Conservation (phyloP, 768 basidiomycete species). For the Pleurotus giganteus region DNA sequence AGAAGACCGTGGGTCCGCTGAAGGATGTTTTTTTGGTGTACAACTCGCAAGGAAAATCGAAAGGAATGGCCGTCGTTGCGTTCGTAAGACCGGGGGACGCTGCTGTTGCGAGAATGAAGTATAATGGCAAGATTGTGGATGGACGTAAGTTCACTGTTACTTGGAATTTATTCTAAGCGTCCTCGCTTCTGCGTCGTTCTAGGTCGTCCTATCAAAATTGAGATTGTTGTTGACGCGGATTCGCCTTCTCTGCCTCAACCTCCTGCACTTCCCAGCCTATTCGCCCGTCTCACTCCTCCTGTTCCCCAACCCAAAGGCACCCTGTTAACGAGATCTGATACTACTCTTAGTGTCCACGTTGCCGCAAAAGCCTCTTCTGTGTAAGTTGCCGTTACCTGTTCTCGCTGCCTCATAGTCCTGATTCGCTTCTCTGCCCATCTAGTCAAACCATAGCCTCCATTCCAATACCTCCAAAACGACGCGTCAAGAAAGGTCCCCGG, state of each 20-base stretch:
- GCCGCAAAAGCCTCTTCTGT: not conserved
- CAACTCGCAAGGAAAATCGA: slow-evolving; percentile 72
- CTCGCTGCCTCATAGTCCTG: not conserved
- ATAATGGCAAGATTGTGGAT: slow-evolving; percentile 76
- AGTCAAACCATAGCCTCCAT: slow-evolving; percentile 21
- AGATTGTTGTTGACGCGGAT: slow-evolving; percentile 53
- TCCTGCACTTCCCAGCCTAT: not conserved
- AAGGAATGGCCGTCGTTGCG: slow-evolving; percentile 75
- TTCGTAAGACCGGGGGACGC: slow-evolving; percentile 70
- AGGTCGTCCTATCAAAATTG: slow-evolving; percentile 69
- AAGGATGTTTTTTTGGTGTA: slow-evolving; percentile 70
- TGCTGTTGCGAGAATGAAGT: slow-evolving; percentile 58
- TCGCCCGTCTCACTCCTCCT: not conserved
- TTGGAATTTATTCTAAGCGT: slow-evolving; percentile 2
- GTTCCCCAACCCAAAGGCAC: slow-evolving; percentile 4
- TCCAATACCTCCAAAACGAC: slow-evolving; percentile 36
- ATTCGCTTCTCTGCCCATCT: slow-evolving; percentile 1
- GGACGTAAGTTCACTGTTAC: slow-evolving; percentile 37
- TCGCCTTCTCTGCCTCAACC: slow-evolving; percentile 19
- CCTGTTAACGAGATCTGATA: slow-evolving; percentile 13
- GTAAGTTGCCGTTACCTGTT: not conserved
- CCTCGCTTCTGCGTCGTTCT: not conserved
- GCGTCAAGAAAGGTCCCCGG: slow-evolving; percentile 71
- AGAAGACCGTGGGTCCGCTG: slow-evolving; percentile 72
- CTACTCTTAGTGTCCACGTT: not conserved